Base-by-base conservation (phyloP, 768 basidiomycete genomes). In the Russula dissimulans region DNA sequence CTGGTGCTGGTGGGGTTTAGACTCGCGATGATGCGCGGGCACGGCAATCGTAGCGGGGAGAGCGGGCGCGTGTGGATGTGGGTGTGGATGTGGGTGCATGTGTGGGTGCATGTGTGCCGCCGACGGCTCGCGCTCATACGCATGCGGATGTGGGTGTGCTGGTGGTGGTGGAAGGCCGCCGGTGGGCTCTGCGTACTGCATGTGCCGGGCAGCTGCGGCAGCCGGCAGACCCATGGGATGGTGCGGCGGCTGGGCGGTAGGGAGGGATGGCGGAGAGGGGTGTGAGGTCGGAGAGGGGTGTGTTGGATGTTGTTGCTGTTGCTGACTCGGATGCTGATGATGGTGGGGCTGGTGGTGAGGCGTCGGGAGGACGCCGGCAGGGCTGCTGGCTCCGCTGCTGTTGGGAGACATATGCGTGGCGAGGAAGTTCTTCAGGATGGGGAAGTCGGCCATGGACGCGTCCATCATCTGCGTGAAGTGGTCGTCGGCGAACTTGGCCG, bases 361-460 rank as follows among this genome's bases (percentile, higher is more conserved):
- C 31, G 22, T 26, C 22, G 22, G 22, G 2, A 26, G 22, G 22
- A 26, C 22, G 22, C 22, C 22, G 31, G 26, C 7, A 17, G 47
- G 75, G 74, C 71, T 44, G 34, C 34, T 36, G 10, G 34, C 10
- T 1, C 34, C 34, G 34, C 5, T 10, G 39, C 34, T 73, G 69
- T 64, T 70, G 56, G 84, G 82, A 12, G 79, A 79, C 34, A 78
- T 78, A 68, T 87, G 85, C 44, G 82, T 86, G 67, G 83, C 74
- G 57, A 91, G 80, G 70, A 84, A 89, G 70, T 91, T 91, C 69
- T 87, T 85, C 61, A 91, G 71, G 63, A 91, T 81, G 3, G 89
- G 86, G 64, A 89, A 91, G 68, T 91, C 89, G 41, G 89, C 84
- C 80, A 89, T 90, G n/a, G 86, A 83, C 26, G 81, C 83, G 68